Percentiles rank a stretch among this genome's conserved stretches.
Conservation (phyloP, 192 early-diverging fungal species). For the Backusella westeae region DNA sequence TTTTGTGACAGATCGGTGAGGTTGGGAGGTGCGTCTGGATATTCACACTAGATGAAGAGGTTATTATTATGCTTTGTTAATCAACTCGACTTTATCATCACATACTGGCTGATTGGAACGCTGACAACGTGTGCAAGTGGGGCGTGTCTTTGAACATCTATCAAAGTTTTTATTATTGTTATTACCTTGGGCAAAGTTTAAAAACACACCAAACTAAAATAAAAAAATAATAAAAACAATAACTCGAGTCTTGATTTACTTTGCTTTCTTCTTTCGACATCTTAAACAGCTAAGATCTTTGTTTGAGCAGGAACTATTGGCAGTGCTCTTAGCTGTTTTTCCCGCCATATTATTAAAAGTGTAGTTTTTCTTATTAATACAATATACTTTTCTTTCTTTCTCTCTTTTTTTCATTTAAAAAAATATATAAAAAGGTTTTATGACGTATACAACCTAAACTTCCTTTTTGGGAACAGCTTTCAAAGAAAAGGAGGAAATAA, state of each 20-base stretch:
- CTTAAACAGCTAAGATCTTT: slow-evolving; percentile 35
- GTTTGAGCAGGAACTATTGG: neutral
- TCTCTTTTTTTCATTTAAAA: neutral
- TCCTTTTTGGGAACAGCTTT: neutral
- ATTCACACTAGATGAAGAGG: slow-evolving; percentile 30
- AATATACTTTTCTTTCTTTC: neutral
- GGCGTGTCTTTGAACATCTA: slow-evolving; percentile 39
- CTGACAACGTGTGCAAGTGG: slow-evolving; percentile 30
- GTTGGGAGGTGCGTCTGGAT: slow-evolving; percentile 38
- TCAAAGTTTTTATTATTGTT: neutral
- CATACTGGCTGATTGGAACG: slow-evolving; percentile 35
- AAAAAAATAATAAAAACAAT: slow-evolving; percentile 5
- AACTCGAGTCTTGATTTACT: slow-evolving; percentile 14
- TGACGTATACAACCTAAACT: neutral
- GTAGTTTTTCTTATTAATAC: neutral
- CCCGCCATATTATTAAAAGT: neutral
- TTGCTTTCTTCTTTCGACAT: slow-evolving; percentile 42
- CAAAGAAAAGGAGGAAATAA: neutral
- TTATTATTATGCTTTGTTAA: slow-evolving; percentile 2
- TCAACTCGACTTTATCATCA: neutral
- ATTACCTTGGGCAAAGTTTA: neutral
- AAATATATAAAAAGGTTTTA: neutral
- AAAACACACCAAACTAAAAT: neutral
- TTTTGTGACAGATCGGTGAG: slow-evolving; percentile 33
- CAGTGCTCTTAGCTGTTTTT: neutral